A percentile compares a stretch with the other conserved stretches of the same genome.
phyloP scores from a whole-genome alignment of 139 green algal species.

The Mesotaenium endlicherianum region DNA sequence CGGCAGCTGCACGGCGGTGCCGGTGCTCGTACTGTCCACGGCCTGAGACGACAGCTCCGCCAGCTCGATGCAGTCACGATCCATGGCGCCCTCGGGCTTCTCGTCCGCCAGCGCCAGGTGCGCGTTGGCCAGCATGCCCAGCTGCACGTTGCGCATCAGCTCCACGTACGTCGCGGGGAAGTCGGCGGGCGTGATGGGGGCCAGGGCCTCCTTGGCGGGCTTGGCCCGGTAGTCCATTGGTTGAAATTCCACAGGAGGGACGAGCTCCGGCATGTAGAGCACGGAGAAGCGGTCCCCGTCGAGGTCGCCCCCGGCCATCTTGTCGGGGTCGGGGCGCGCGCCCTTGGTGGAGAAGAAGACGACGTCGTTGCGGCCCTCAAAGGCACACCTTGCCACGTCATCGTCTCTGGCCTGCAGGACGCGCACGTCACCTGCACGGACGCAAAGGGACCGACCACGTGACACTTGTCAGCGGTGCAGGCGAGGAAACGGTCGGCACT shows the following conservation, averaged over 20 bases:
- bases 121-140: slow-evolving; percentile 43
- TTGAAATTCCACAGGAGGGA: not conserved
- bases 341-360: not conserved
- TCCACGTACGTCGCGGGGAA: not conserved
- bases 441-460: not conserved
- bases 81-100: not conserved
- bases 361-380: not conserved
- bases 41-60: slow-evolving; percentile 10
- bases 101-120: slow-evolving; percentile 29
- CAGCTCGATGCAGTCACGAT: slow-evolving; percentile 13
- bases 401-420: not conserved
- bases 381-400: not conserved
- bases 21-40: slow-evolving; percentile 46
- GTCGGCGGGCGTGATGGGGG: not conserved
- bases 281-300: not conserved
- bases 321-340: not conserved
- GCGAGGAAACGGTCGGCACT: not conserved
- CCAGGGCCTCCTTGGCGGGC: not conserved
- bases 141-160: slow-evolving; percentile 17
- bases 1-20: slow-evolving; percentile 12
- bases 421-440: not conserved
- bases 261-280: not conserved
- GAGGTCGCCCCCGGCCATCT: not conserved
- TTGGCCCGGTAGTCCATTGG: not conserved
- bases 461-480: not conserved